phyloP scores from a whole-genome alignment of 139 green algal species.

The Chlamydomonas schloesseri region DNA sequence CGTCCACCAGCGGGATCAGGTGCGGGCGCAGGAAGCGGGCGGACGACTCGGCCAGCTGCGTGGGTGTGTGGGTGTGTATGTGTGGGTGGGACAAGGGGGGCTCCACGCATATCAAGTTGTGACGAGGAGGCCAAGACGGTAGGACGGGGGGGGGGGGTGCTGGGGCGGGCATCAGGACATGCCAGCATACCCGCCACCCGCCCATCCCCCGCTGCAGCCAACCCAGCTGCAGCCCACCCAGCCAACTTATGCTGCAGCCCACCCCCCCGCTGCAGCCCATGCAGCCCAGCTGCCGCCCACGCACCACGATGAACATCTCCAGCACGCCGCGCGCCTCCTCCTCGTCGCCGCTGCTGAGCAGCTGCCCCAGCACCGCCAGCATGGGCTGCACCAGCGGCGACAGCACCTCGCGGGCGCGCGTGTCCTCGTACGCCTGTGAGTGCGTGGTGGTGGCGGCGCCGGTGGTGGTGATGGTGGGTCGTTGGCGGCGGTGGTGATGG shows the following conservation, averaged over 20 bases:
- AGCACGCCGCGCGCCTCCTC: conserved; percentile 86
- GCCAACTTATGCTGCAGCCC: no score
- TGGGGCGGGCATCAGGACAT: not conserved
- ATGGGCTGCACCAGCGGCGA: conserved; percentile 85
- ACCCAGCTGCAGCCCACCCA: no score
- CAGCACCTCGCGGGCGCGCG: conserved; percentile 82
- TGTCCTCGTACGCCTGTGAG: conserved; percentile 65
- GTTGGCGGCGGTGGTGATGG: no score
- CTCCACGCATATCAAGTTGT: no score
- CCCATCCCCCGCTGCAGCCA: no score
- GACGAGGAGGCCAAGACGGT: not conserved
- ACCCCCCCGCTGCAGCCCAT: no score
- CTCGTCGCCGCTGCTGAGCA: conserved; percentile 62
- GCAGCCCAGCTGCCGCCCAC: not conserved
- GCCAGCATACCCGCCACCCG: conserved; percentile 17
- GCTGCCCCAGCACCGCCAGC: conserved; percentile 66
- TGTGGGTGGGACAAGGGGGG: no score
- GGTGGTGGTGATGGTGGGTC: no score
- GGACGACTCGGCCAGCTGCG: conserved; percentile 82
- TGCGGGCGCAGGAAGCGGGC: conserved; percentile 93
- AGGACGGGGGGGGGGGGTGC: not conserved
- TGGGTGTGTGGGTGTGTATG: not conserved
- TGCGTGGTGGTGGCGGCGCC: not conserved
- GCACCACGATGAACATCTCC: conserved; percentile 92
- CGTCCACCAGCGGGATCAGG: conserved; percentile 82